Conservation (phyloP, 202 grass and related monocot species). For the Setaria viridis region DNA sequence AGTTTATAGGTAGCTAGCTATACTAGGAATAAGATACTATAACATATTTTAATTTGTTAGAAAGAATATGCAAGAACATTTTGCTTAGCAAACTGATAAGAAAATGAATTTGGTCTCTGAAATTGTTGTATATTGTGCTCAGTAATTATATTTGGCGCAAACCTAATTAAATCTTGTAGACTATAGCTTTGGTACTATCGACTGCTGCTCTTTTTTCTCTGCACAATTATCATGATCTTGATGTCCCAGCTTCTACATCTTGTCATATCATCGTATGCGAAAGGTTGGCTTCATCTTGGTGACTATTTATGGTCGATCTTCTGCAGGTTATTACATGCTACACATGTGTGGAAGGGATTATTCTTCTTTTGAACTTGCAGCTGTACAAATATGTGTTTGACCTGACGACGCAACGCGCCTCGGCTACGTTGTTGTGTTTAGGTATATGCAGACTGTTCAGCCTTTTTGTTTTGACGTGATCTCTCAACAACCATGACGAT, state of each 20-base stretch:
- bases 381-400: background rate
- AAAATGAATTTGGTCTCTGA: background rate
- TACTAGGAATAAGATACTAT: background rate
- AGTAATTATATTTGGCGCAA: background rate
- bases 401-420: background rate
- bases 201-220: constrained; percentile 21
- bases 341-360: background rate
- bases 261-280: constrained; percentile 15
- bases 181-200: background rate
- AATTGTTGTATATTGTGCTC: background rate
- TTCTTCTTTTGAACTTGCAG: background rate
- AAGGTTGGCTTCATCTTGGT: background rate
- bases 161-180: background rate
- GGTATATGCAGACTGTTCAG: background rate
- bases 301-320: background rate
- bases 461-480: background rate
- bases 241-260: constrained; percentile 19
- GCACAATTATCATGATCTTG: constrained; percentile 29
- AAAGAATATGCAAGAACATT: background rate
- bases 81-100: background rate
- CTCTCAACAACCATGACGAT: constrained; percentile 15
- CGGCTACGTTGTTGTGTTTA: background rate
- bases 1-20: background rate
- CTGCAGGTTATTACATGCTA: background rate
- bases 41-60: background rate